These are phyloP conservation scores for Solanum habrochaites DNA, from an alignment of 257 asterid species.

Conservation along the genomic window DNA sequence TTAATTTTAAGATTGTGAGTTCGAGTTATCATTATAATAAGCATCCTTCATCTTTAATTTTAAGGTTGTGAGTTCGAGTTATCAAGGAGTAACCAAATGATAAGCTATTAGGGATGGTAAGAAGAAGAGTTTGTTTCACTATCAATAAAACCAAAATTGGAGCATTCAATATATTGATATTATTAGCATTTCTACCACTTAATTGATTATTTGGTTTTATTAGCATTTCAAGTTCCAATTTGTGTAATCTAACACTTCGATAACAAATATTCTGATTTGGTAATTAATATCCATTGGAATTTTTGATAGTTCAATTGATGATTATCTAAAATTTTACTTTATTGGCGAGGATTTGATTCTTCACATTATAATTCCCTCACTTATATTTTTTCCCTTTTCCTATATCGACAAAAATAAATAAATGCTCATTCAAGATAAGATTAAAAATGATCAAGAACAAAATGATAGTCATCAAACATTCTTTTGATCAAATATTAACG, in stretches of 20 bases:
- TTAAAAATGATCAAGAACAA: not conserved
- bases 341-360: too few species aligned
- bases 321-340: too few species aligned
- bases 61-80: not conserved
- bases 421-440: not conserved
- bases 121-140: not conserved
- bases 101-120: not conserved
- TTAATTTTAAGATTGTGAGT: too few species aligned
- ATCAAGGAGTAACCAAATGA: too few species aligned
- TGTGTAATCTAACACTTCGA: not conserved
- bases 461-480: not conserved
- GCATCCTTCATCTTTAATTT: not conserved
- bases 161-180: not conserved
- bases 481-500: not conserved
- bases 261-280: not conserved
- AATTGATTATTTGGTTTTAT: not conserved
- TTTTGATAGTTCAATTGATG: too few species aligned
- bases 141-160: not conserved
- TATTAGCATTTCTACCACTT: not conserved
- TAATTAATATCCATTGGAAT: not conserved
- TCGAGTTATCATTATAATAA: too few species aligned
- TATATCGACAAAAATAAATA: too few species aligned
- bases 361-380: too few species aligned
- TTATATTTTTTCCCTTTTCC: accelerated
- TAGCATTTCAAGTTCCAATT: not conserved